Conservation (phyloP, 2,329 filamentous ascomycete species). For the Claviceps paspali region DNA sequence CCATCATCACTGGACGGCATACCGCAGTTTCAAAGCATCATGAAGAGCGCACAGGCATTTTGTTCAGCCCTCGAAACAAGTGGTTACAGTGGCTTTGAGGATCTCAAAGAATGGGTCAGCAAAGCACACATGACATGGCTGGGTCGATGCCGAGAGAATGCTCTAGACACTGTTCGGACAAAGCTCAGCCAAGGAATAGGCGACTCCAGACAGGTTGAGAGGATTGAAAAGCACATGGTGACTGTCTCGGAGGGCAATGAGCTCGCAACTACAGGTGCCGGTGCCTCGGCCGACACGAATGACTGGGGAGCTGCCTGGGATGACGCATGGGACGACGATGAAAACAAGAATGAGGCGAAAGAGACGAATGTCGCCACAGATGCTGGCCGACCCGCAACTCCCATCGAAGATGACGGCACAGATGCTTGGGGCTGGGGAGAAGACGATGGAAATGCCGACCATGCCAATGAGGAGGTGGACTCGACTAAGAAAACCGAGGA, state of each 20-base stretch:
- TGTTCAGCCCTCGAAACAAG: constrained; percentile 45
- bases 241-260: constrained; percentile 51
- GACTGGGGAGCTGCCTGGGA: constrained; percentile 72
- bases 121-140: constrained; percentile 76
- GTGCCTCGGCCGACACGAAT: constrained; percentile 27
- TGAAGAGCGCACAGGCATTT: constrained; percentile 51
- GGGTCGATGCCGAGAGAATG: constrained; percentile 62
- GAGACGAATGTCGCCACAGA: constrained; percentile 8
- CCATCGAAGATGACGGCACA: constrained; percentile 26
- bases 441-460: constrained; percentile 25
- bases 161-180: constrained; percentile 58
- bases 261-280: constrained; percentile 38
- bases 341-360: constrained; percentile 22
- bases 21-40: constrained; percentile 51
- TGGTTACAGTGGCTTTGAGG: constrained; percentile 45
- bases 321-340: constrained; percentile 63
- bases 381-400: constrained; percentile 7
- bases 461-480: constrained; percentile 8
- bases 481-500: not conserved
- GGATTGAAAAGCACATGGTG: constrained; percentile 70
- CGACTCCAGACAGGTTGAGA: constrained; percentile 56
- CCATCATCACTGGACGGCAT: constrained; percentile 61
- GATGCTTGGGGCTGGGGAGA: constrained; percentile 82
- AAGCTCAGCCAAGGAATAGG: constrained; percentile 54
- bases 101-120: constrained; percentile 65